phyloP scores from a whole-genome alignment of 2,329 filamentous ascomycete genomes.

The Peltaster fructicola region DNA sequence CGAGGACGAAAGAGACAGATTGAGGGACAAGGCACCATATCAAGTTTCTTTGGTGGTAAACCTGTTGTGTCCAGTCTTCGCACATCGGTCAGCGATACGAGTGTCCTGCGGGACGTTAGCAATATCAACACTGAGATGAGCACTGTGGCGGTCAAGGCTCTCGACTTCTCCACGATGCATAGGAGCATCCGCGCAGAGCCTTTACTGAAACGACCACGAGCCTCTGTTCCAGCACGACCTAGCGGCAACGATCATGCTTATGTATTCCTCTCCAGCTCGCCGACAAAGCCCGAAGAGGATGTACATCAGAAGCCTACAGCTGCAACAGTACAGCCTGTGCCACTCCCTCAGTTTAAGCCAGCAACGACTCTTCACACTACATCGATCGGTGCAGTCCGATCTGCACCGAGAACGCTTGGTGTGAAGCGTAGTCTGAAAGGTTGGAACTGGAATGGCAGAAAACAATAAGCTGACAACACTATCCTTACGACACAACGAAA shows the following conservation, averaged over 20 bases:
- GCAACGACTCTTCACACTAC: slow-evolving; percentile 28
- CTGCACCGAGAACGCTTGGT: slow-evolving; percentile 31
- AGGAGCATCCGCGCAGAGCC: slow-evolving; percentile 18
- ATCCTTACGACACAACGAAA: no score
- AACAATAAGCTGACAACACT: no score
- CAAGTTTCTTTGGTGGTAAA: slow-evolving; percentile 31
- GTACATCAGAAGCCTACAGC: slow-evolving; percentile 3
- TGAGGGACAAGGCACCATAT: slow-evolving; percentile 34
- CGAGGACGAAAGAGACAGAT: slow-evolving; percentile 21
- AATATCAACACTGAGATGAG: slow-evolving; percentile 10
- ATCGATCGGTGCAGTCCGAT: slow-evolving; percentile 19
- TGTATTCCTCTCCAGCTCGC: slow-evolving; percentile 27
- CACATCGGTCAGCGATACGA: slow-evolving; percentile 5
- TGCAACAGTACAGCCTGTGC: slow-evolving; percentile 1
- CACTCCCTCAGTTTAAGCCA: slow-evolving; percentile 12
- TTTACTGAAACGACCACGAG: slow-evolving; percentile 16
- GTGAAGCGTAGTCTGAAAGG: slow-evolving; percentile 32
- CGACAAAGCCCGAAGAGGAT: slow-evolving; percentile 16
- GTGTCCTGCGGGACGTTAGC: slow-evolving; percentile 19
- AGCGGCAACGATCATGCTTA: slow-evolving; percentile 27
- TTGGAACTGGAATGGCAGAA: slow-evolving; percentile 22
- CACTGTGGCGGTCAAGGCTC: slow-evolving; percentile 1
- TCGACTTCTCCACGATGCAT: slow-evolving; percentile 2
- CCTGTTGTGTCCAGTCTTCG: neutral
- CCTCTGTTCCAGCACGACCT: slow-evolving; percentile 9